Conservation (phyloP, 139 green algal genomes). For the Zygnema cylindricum region DNA sequence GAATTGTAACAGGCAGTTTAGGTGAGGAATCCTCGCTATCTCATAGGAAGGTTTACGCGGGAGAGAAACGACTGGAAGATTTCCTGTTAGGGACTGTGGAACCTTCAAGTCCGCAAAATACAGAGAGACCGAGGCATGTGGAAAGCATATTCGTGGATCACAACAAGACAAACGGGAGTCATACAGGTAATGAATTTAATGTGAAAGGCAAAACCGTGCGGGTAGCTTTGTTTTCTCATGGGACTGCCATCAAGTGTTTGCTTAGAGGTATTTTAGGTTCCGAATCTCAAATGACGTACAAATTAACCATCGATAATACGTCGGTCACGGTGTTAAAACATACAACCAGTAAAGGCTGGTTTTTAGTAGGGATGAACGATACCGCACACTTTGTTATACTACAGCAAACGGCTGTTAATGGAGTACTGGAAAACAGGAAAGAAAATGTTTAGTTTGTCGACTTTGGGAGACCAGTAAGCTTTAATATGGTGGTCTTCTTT, state of each 20-base stretch:
- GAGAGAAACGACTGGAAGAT: not conserved
- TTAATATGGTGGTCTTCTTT: not conserved
- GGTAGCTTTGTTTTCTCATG: constrained; percentile 46
- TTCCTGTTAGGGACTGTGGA: too few species aligned
- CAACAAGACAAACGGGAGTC: not conserved
- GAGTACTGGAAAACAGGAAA: not conserved
- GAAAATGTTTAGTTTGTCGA: constrained; percentile 12
- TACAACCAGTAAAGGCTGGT: constrained; percentile 23
- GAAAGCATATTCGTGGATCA: too few species aligned
- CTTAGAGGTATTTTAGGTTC: constrained; percentile 43
- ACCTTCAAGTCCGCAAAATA: too few species aligned
- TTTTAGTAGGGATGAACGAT: constrained; percentile 53
- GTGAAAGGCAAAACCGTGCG: not conserved
- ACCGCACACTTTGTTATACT: constrained; percentile 72
- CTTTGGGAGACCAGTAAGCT: not conserved
- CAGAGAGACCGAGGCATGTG: too few species aligned
- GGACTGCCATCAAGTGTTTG: constrained; percentile 58
- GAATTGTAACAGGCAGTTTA: not conserved
- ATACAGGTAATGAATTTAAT: not conserved
- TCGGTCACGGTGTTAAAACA: constrained; percentile 35
- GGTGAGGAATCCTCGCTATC: not conserved
- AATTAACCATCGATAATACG: constrained; percentile 47
- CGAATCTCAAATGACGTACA: constrained; percentile 45
- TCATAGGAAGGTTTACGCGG: too few species aligned
- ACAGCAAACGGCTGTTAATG: not conserved